Conservation (phyloP, 805 yeast genomes). For the Candida nonsorbophila region DNA sequence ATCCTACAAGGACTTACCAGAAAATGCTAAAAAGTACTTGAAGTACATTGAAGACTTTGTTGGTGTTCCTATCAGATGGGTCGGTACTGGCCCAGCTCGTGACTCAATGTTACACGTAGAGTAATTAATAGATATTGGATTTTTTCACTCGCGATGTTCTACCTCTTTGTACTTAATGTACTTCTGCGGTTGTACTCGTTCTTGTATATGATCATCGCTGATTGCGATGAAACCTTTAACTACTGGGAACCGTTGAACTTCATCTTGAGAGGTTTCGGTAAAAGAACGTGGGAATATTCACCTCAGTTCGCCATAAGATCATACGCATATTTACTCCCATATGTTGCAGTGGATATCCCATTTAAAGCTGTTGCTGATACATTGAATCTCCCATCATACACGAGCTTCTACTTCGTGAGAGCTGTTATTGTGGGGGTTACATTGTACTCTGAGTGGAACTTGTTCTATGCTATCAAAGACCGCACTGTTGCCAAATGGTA, state of each 20-base stretch:
- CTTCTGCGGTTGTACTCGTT: slow-evolving; percentile 32
- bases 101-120: slow-evolving; percentile 77
- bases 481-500: slow-evolving; percentile 52
- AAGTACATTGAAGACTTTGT: slow-evolving; percentile 80
- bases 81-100: slow-evolving; percentile 98
- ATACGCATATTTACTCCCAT: slow-evolving; percentile 67
- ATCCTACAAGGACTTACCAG: slow-evolving; percentile 75
- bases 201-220: slow-evolving; percentile 66
- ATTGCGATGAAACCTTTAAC: slow-evolving; percentile 89
- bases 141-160: background rate
- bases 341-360: slow-evolving; percentile 25
- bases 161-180: slow-evolving; percentile 2
- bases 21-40: slow-evolving; percentile 80
- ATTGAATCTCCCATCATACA: slow-evolving; percentile 15
- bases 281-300: slow-evolving; percentile 95
- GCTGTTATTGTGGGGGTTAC: slow-evolving; percentile 31
- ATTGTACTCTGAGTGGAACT: slow-evolving; percentile 45
- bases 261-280: slow-evolving; percentile 74
- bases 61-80: slow-evolving; percentile 87
- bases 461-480: slow-evolving; percentile 38
- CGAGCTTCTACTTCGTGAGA: slow-evolving; percentile 53
- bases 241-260: slow-evolving; percentile 93
- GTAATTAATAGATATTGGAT: slow-evolving; percentile 4
- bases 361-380: slow-evolving; percentile 8
- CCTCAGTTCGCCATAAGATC: slow-evolving; percentile 86